Evolutionary conservation across 768 basidiomycete genomes (phyloP).

Genomic region (Favolaschia claudopus): DNA sequence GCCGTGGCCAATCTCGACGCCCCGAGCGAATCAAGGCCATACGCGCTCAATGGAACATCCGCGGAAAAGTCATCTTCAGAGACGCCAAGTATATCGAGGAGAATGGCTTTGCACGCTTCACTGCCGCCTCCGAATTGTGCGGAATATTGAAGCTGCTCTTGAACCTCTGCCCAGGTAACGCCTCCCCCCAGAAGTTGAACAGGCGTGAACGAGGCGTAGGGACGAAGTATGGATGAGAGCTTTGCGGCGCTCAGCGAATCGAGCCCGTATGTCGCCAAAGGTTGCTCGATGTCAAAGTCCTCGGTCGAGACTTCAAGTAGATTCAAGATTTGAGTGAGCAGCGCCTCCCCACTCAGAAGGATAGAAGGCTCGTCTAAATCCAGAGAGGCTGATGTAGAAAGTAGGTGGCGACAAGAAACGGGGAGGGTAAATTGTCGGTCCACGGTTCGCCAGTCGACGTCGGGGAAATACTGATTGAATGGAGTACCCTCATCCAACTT

Average conservation of each 20-base stretch:
- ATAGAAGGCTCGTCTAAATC: not conserved
- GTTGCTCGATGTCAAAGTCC: conserved; percentile 1
- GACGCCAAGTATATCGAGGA: conserved; percentile 31
- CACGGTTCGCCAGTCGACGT: conserved; percentile 2
- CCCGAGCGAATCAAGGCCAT: conserved; percentile 41
- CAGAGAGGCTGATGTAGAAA: not conserved
- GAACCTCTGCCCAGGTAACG: not conserved
- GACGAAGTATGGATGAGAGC: not conserved
- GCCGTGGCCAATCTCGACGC: conserved; percentile 37
- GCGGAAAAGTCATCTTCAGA: conserved; percentile 32
- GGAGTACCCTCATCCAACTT: not conserved
- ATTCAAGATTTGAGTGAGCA: not conserved
- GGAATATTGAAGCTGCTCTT: not conserved
- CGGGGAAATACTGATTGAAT: conserved; percentile 12
- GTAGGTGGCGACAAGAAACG: not conserved
- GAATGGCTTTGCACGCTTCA: not conserved
- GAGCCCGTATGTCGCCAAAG: not conserved
- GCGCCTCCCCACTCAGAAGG: not conserved
- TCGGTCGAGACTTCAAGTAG: not conserved
- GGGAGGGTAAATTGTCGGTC: not conserved
- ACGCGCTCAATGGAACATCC: conserved; percentile 38
- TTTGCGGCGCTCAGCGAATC: conserved; percentile 6
- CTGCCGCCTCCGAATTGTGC: not conserved
- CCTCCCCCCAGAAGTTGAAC: conserved; percentile 7
- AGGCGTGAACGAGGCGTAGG: not conserved